Percentiles rank a stretch among this genome's conserved stretches.
Evolutionary conservation across 2,329 filamentous ascomycete genomes (phyloP).

Genomic region (Amphichorda felina): DNA sequence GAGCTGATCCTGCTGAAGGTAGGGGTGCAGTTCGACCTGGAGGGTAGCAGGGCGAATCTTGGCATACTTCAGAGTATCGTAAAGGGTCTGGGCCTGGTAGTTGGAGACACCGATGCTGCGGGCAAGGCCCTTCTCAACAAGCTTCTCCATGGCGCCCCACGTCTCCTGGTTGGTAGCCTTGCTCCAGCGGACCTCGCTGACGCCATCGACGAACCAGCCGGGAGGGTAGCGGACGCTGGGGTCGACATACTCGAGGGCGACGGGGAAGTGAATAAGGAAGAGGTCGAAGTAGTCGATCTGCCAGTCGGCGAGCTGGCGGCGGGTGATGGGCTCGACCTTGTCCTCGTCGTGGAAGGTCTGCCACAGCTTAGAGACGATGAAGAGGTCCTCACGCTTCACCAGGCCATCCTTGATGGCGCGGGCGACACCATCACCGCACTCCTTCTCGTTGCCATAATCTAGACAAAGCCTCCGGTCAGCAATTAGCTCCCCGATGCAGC

Average conservation of each 20-base stretch:
- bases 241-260: slow-evolving; percentile 76
- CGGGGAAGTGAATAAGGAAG: slow-evolving; percentile 82
- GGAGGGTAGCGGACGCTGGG: slow-evolving; percentile 69
- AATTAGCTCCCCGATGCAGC: neutral
- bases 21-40: slow-evolving; percentile 86
- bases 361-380: slow-evolving; percentile 90
- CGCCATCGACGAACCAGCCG: slow-evolving; percentile 58
- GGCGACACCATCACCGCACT: slow-evolving; percentile 61
- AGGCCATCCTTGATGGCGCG: slow-evolving; percentile 72
- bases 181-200: slow-evolving; percentile 47
- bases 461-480: slow-evolving; percentile 2
- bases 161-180: slow-evolving; percentile 70
- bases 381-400: slow-evolving; percentile 76
- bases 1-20: slow-evolving; percentile 65
- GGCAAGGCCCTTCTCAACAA: slow-evolving; percentile 57
- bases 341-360: slow-evolving; percentile 80
- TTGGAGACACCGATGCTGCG: slow-evolving; percentile 73
- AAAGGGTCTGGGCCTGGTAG: slow-evolving; percentile 66
- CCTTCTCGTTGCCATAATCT: slow-evolving; percentile 73
- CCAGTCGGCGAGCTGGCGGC: slow-evolving; percentile 72
- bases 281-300: slow-evolving; percentile 83
- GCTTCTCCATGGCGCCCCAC: slow-evolving; percentile 67
- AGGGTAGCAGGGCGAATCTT: slow-evolving; percentile 63
- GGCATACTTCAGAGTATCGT: slow-evolving; percentile 71
- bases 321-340: slow-evolving; percentile 61